Evolutionary conservation across 2,329 filamentous ascomycete species (phyloP).

Genomic region (Polytolypa hystricis): DNA sequence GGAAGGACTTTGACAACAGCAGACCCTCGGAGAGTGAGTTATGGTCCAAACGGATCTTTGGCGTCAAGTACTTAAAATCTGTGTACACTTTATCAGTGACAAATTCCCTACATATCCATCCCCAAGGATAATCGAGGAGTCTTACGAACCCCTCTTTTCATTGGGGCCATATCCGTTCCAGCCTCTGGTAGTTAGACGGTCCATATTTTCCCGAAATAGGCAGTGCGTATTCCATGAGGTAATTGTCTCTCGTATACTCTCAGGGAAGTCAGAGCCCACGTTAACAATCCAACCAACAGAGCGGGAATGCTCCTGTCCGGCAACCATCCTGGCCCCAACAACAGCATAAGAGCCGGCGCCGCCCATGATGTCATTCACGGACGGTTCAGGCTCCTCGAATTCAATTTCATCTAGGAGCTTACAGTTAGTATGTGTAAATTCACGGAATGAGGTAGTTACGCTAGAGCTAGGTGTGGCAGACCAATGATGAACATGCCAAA

Average conservation of each 20-base stretch:
- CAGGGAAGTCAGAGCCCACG: slow-evolving; percentile 75
- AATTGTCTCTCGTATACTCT: slow-evolving; percentile 51
- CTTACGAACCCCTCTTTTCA: slow-evolving; percentile 48
- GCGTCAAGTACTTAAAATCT: slow-evolving; percentile 78
- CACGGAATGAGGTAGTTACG: neutral
- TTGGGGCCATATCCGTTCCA: slow-evolving; percentile 81
- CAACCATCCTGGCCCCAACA: slow-evolving; percentile 79
- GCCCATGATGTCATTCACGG: slow-evolving; percentile 67
- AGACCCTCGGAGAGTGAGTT: slow-evolving; percentile 56
- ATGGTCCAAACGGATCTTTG: slow-evolving; percentile 70
- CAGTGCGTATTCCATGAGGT: slow-evolving; percentile 65
- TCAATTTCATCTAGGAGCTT: slow-evolving; percentile 70
- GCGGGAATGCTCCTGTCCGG: slow-evolving; percentile 53
- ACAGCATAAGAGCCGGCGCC: slow-evolving; percentile 81
- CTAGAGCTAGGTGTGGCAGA: slow-evolving; percentile 28
- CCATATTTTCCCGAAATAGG: slow-evolving; percentile 53
- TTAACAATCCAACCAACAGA: slow-evolving; percentile 86
- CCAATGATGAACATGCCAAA: slow-evolving; percentile 55
- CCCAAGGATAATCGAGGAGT: no score
- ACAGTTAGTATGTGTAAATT: neutral
- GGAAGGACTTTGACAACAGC: slow-evolving; percentile 65
- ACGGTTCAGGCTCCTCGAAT: slow-evolving; percentile 57
- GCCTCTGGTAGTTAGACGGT: slow-evolving; percentile 70
- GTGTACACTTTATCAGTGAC: slow-evolving; percentile 18
- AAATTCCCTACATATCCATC: no score